These are phyloP conservation scores for Diaporthe nobilis DNA, from an alignment of 2,329 filamentous ascomycete species.

Conservation along the genomic window DNA sequence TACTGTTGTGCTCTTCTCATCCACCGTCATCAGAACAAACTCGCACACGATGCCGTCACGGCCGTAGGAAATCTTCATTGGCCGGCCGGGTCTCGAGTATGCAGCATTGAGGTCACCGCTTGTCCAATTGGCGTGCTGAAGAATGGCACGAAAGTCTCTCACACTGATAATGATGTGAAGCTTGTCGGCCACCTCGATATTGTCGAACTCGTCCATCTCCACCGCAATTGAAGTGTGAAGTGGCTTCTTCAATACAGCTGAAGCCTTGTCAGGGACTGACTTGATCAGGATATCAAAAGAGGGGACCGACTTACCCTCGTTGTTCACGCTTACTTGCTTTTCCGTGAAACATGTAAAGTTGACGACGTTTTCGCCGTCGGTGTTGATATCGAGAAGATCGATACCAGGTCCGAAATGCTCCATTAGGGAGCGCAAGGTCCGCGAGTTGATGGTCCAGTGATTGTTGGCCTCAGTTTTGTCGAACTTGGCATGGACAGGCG, in stretches of 20 bases:
- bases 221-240: conserved; percentile 85
- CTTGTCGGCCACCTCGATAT: conserved; percentile 80
- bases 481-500: conserved; percentile 84
- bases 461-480: conserved; percentile 76
- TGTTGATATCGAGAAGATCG: conserved; percentile 84
- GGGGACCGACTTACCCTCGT: conserved; percentile 61
- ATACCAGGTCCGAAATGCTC: conserved; percentile 87
- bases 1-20: conserved; percentile 68
- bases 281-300: conserved; percentile 21
- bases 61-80: conserved; percentile 80
- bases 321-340: conserved; percentile 75
- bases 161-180: conserved; percentile 86
- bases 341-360: conserved; percentile 88
- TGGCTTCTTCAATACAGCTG: conserved; percentile 84
- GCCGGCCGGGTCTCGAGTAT: conserved; percentile 79
- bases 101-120: conserved; percentile 76
- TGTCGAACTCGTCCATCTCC: conserved; percentile 82
- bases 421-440: conserved; percentile 80
- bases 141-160: conserved; percentile 85
- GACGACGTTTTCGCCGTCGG: conserved; percentile 78
- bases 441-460: conserved; percentile 80
- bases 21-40: conserved; percentile 87
- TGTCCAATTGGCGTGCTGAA: conserved; percentile 80
- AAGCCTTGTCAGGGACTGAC: conserved; percentile 36
- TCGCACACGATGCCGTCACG: conserved; percentile 79